Conservation (phyloP, 1,139 yeast species). For the Taphrina sp. region DNA sequence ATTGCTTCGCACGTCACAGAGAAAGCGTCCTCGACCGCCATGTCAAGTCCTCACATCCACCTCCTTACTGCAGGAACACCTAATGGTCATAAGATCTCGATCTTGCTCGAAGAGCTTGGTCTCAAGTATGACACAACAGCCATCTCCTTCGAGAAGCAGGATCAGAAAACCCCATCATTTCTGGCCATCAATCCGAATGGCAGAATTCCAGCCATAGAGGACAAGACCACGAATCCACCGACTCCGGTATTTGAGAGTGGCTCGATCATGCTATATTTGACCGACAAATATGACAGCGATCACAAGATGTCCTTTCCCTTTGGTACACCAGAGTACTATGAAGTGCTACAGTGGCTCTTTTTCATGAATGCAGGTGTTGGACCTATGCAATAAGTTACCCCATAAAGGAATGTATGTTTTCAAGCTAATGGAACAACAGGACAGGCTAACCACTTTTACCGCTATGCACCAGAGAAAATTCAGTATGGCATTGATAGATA, state of each 20-base stretch:
- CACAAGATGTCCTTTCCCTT: conserved; percentile 51
- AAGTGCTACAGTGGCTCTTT: conserved; percentile 50
- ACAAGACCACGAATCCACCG: conserved; percentile 51
- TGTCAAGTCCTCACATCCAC: conserved; percentile 13
- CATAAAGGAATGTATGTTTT: too few relatives aligned
- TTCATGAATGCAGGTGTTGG: conserved; percentile 63
- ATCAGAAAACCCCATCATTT: conserved; percentile 54
- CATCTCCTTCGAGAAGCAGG: conserved; percentile 48
- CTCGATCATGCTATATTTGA: conserved; percentile 59
- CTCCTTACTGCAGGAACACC: conserved; percentile 49
- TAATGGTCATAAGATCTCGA: conserved; percentile 56
- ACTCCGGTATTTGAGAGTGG: conserved; percentile 60
- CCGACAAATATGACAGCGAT: conserved; percentile 55
- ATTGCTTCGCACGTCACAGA: not conserved
- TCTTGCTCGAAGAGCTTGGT: conserved; percentile 52
- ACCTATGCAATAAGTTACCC: conserved; percentile 61
- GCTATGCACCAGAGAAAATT: conserved; percentile 51
- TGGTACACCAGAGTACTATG: conserved; percentile 44
- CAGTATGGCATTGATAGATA: conserved; percentile 58
- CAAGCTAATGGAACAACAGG: too few relatives aligned
- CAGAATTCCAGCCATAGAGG: conserved; percentile 58
- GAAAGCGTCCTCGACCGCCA: not conserved
- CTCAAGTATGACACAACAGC: conserved; percentile 50
- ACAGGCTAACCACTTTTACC: conserved; percentile 53
- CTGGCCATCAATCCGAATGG: conserved; percentile 53